Conservation (phyloP, 176 grass and related monocot genomes). For the Chloris gayana region DNA sequence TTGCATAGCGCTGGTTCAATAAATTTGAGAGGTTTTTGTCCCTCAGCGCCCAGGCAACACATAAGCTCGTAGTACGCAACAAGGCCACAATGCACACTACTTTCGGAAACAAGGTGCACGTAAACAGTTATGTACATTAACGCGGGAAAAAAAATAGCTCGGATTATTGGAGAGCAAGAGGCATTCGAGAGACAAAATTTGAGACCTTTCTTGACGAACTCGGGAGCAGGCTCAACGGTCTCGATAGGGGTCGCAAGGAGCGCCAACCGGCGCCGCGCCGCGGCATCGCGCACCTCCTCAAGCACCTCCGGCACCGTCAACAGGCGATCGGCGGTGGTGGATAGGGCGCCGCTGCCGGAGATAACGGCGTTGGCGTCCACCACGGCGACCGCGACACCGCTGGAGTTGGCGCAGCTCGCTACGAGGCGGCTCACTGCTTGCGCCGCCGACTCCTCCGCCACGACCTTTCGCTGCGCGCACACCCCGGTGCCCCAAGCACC, state of each 20-base stretch:
- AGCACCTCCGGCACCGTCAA: constrained; percentile 81
- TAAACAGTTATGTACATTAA: background rate
- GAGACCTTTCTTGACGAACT: constrained; percentile 83
- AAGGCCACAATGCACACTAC: background rate
- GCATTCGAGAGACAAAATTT: background rate
- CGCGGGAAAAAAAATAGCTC: background rate
- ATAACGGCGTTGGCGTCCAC: constrained; percentile 97
- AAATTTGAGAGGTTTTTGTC: background rate
- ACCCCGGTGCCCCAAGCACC: constrained; percentile 25
- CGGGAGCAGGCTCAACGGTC: constrained; percentile 74
- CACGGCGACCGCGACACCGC: constrained; percentile 68
- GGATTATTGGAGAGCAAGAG: background rate
- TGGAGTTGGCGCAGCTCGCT: constrained; percentile 45
- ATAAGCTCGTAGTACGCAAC: background rate
- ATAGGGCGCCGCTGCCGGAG: constrained; percentile 58
- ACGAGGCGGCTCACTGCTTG: constrained; percentile 58
- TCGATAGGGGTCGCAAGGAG: constrained; percentile 64
- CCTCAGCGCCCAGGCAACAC: background rate
- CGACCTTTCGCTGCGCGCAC: constrained; percentile 33
- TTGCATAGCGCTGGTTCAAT: background rate
- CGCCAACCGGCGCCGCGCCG: constrained; percentile 59
- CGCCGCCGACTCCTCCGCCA: constrained; percentile 34
- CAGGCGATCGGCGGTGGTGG: constrained; percentile 53
- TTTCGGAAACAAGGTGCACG: background rate
- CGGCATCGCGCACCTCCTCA: constrained; percentile 84